These are phyloP conservation scores for Sporothrix humicola DNA, from an alignment of 2,329 filamentous ascomycete species.

Conservation along the genomic window DNA sequence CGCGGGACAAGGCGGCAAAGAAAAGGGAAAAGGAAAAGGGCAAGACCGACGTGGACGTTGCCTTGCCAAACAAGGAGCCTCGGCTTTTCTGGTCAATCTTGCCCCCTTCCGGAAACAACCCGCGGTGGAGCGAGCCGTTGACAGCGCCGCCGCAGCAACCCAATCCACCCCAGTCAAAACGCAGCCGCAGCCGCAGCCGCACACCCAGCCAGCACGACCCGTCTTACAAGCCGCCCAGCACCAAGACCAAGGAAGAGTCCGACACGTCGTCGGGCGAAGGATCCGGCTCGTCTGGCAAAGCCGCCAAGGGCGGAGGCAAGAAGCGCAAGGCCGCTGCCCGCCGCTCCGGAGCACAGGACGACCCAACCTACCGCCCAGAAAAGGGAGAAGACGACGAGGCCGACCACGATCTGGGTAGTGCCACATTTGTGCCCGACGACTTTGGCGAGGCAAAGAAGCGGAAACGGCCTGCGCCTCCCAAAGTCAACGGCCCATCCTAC, in stretches of 20 bases:
- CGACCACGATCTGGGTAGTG: too few relatives aligned
- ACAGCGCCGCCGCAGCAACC: neutral
- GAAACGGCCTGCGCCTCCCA: neutral
- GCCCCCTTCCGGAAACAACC: too few relatives aligned
- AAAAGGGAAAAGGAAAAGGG: too few relatives aligned
- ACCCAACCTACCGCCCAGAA: conserved; percentile 6
- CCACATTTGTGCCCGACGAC: neutral
- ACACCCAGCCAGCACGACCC: neutral
- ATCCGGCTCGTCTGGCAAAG: neutral
- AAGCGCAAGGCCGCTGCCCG: conserved; percentile 14
- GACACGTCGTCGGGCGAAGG: neutral
- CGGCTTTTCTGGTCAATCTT: too few relatives aligned
- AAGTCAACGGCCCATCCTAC: neutral
- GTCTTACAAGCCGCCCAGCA: neutral
- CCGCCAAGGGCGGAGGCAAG: neutral
- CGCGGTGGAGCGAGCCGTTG: neutral
- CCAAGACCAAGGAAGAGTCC: neutral
- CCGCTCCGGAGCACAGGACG: neutral
- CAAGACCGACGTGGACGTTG: too few relatives aligned
- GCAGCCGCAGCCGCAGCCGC: neutral
- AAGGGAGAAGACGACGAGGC: neutral
- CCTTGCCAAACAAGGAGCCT: too few relatives aligned
- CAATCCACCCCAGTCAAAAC: neutral
- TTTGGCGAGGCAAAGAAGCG: neutral
- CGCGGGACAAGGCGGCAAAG: neutral